Conservation (phyloP, 495 filamentous ascomycete genomes). For the Aspergillus hancockii region DNA sequence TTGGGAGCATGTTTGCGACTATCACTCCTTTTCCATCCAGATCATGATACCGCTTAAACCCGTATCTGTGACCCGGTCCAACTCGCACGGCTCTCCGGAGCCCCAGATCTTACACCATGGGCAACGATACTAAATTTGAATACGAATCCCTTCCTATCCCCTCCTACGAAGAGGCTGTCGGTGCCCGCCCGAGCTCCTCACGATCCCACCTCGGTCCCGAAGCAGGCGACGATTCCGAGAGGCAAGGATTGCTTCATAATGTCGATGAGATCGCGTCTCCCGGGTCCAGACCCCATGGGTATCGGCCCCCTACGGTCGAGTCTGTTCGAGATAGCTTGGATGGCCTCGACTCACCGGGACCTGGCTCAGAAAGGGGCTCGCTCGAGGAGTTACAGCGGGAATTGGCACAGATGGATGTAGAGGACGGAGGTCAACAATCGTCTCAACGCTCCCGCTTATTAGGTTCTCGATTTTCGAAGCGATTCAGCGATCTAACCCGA, state of each 20-base stretch:
- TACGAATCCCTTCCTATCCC: slow-evolving; percentile 82
- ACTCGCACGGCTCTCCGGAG: slow-evolving; percentile 37
- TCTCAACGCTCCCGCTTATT: slow-evolving; percentile 42
- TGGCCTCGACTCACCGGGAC: slow-evolving; percentile 46
- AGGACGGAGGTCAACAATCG: slow-evolving; percentile 62
- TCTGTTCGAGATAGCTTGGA: slow-evolving; percentile 64
- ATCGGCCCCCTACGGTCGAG: slow-evolving; percentile 77
- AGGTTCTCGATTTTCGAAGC: slow-evolving; percentile 54
- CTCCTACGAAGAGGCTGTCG: slow-evolving; percentile 88
- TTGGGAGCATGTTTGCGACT: slow-evolving; percentile 36
- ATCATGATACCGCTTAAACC: slow-evolving; percentile 47
- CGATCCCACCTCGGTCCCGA: slow-evolving; percentile 60
- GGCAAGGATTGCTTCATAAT: slow-evolving; percentile 57
- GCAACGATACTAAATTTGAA: slow-evolving; percentile 60
- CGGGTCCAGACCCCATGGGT: slow-evolving; percentile 48
- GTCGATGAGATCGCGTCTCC: slow-evolving; percentile 32
- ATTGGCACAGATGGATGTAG: slow-evolving; percentile 87
- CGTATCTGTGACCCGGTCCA: slow-evolving; percentile 30
- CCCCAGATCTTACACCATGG: slow-evolving; percentile 45
- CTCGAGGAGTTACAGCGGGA: slow-evolving; percentile 69
- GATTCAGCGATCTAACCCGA: slow-evolving; percentile 53
- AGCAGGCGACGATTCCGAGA: slow-evolving; percentile 59
- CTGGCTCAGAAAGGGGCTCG: slow-evolving; percentile 45
- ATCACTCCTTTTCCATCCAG: slow-evolving; percentile 37
- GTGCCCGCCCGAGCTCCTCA: slow-evolving; percentile 60